These are phyloP conservation scores for Termitomyces sp. DNA, from an alignment of 768 basidiomycete species.

Conservation along the genomic window DNA sequence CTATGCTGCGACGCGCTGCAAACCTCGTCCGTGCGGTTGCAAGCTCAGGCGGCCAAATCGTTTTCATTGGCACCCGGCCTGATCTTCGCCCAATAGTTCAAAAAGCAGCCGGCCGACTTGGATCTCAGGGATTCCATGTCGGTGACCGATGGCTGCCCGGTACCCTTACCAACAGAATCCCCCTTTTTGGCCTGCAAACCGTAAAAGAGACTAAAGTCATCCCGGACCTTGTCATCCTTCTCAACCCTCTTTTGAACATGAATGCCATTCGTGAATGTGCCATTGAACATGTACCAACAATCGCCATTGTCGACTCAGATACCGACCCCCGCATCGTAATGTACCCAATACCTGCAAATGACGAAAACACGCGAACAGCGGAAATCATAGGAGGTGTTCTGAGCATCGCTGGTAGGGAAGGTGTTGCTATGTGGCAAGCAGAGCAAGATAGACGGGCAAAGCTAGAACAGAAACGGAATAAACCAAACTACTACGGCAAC, in stretches of 20 bases:
- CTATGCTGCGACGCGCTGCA: constrained; percentile 87
- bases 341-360: constrained; percentile 98
- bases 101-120: constrained; percentile 78
- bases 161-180: constrained; percentile 84
- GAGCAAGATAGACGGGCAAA: constrained; percentile 26
- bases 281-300: constrained; percentile 84
- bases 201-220: constrained; percentile 51
- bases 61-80: constrained; percentile 88
- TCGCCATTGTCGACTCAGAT: constrained; percentile 93
- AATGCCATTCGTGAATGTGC: constrained; percentile 92
- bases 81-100: constrained; percentile 73
- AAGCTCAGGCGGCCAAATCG: constrained; percentile 73
- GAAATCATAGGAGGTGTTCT: constrained; percentile 89
- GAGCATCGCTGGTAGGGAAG: constrained; percentile 82
- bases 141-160: constrained; percentile 92
- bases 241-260: constrained; percentile 84
- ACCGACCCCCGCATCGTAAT: constrained; percentile 95
- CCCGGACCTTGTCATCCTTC: constrained; percentile 88
- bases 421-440: constrained; percentile 46
- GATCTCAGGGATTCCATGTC: constrained; percentile 77
- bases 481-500: constrained; percentile 9
- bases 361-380: constrained; percentile 87
- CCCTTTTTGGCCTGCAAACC: constrained; percentile 63
- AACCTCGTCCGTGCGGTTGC: constrained; percentile 83
- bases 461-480: constrained; percentile 15